A percentile compares a stretch with the other conserved stretches of the same genome.
Evolutionary conservation across 2,329 filamentous ascomycete genomes (phyloP).

Genomic region (Arthrobotrys musiformis): DNA sequence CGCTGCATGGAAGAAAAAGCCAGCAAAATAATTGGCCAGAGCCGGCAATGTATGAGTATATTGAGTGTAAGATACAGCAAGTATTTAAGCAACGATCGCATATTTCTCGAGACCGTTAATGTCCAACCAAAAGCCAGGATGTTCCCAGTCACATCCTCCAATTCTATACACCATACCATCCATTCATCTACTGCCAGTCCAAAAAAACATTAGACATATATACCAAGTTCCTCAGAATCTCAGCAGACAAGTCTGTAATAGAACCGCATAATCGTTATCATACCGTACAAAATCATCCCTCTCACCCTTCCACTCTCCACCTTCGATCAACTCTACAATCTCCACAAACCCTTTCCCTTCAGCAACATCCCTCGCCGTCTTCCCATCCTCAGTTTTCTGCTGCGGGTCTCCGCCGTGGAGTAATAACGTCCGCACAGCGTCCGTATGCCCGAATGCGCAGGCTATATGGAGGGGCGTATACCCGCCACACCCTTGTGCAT

Average conservation of each 20-base stretch:
- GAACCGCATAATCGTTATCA: conserved; percentile 5
- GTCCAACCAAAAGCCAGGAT: too few relatives aligned
- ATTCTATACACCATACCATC: background rate
- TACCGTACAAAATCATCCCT: conserved; percentile 25
- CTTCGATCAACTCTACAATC: conserved; percentile 20
- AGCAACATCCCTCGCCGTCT: conserved; percentile 19
- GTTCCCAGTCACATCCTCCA: too few relatives aligned
- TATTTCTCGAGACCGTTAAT: background rate
- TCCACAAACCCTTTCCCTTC: conserved; percentile 23
- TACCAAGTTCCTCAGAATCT: conserved; percentile 12
- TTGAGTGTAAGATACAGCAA: conserved; percentile 36
- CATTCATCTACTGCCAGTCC: conserved; percentile 2
- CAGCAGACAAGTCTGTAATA: conserved; percentile 8
- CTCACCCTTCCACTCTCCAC: conserved; percentile 13
- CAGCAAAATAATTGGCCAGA: conserved; percentile 49
- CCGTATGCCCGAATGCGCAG: conserved; percentile 24
- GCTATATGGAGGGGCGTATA: conserved; percentile 45
- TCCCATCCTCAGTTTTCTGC: conserved; percentile 36
- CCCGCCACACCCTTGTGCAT: conserved; percentile 28
- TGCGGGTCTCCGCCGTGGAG: conserved; percentile 29
- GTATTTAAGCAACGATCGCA: background rate
- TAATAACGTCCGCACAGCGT: conserved; percentile 25
- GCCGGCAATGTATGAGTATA: conserved; percentile 7
- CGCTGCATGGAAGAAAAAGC: conserved; percentile 66
- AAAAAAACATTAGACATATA: conserved; percentile 4